Percentiles rank a stretch among this genome's conserved stretches.
Conservation (phyloP, 2,329 filamentous ascomycete species). For the Xylaria sp. region DNA sequence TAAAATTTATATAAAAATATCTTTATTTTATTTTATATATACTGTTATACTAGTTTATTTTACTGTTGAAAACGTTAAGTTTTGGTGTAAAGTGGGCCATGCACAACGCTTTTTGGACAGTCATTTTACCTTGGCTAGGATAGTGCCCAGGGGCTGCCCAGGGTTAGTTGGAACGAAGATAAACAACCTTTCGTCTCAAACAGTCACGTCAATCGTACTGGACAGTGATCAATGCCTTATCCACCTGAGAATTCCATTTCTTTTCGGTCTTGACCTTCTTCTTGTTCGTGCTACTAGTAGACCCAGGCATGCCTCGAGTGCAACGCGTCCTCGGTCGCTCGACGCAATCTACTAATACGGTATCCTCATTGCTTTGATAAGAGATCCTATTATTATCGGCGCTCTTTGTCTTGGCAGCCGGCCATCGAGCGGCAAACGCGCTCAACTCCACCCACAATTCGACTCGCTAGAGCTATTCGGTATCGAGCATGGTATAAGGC, state of each 20-base stretch:
- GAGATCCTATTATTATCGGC: constrained; percentile 29
- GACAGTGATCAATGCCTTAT: background rate
- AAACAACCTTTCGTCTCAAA: background rate
- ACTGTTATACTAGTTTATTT: no score
- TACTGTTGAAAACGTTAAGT: no score
- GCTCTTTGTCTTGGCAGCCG: constrained; percentile 15
- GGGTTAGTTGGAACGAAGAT: no score
- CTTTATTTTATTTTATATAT: no score
- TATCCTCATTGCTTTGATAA: constrained; percentile 20
- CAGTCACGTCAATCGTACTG: background rate
- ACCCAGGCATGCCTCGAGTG: background rate
- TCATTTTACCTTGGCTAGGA: background rate
- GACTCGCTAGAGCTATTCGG: constrained; percentile 2
- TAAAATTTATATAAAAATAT: no score
- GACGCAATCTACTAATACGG: background rate
- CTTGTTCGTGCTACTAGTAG: background rate
- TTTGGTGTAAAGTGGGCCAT: no score
- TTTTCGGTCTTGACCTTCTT: background rate
- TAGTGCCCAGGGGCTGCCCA: no score
- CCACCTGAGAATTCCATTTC: background rate
- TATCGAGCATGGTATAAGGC: background rate
- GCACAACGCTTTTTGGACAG: no score
- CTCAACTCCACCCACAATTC: constrained; percentile 21
- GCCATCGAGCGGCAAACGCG: constrained; percentile 34
- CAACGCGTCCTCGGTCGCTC: background rate